These are phyloP conservation scores for Eimeria falciformis DNA, from an alignment of 169 alveolate genomes.

Conservation along the genomic window DNA sequence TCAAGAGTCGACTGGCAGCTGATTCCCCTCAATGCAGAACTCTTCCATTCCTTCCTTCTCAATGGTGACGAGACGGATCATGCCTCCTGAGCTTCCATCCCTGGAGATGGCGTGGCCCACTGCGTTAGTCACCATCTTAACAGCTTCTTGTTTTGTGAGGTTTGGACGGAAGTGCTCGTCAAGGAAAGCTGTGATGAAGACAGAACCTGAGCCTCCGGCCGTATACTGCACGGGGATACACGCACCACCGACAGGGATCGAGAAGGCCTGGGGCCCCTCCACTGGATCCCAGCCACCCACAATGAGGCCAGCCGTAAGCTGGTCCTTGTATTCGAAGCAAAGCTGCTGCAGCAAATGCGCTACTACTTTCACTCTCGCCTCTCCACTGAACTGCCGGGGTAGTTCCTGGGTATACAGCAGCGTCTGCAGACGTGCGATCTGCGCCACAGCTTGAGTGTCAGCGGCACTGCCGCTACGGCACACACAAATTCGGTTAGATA, in stretches of 20 bases:
- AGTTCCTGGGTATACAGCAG: constrained; percentile 90
- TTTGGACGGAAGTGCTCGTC: constrained; percentile 89
- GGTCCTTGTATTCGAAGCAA: constrained; percentile 90
- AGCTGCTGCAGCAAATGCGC: constrained; percentile 84
- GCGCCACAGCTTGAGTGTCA: constrained; percentile 93
- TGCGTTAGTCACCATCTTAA: constrained; percentile 85
- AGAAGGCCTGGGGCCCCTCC: constrained; percentile 87
- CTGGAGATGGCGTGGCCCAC: constrained; percentile 93
- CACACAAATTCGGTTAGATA: constrained; percentile 90
- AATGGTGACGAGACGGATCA: constrained; percentile 84
- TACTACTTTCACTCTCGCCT: constrained; percentile 83
- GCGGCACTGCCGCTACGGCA: constrained; percentile 97
- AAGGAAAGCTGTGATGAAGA: constrained; percentile 91
- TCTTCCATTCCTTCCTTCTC: constrained; percentile 71
- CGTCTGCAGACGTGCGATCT: constrained; percentile 87
- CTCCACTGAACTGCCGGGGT: constrained; percentile 78
- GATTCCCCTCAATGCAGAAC: constrained; percentile 72
- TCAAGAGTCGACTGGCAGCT: constrained; percentile 69
- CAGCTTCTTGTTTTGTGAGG: constrained; percentile 92
- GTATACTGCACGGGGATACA: constrained; percentile 87
- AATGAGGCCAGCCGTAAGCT: constrained; percentile 91
- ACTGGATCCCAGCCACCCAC: constrained; percentile 93
- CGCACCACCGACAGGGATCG: constrained; percentile 94
- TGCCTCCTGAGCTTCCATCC: constrained; percentile 95
- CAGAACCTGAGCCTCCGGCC: constrained; percentile 95